A percentile compares a stretch with the other conserved stretches of the same genome.
Conservation (phyloP, 495 filamentous ascomycete genomes). For the Penicillium manginii region DNA sequence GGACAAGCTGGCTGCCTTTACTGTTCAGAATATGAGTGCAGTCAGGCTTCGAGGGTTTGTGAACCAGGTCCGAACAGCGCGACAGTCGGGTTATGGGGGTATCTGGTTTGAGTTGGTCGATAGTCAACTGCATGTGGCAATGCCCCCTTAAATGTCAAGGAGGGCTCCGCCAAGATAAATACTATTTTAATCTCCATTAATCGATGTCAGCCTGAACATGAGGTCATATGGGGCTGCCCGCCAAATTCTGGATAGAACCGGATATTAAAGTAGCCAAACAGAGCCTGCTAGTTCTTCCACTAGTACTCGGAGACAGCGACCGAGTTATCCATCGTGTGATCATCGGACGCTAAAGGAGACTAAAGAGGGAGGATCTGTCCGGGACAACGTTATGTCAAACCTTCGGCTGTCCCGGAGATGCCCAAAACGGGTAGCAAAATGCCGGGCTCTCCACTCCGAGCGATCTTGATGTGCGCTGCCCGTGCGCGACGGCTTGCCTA, state of each 20-base stretch:
- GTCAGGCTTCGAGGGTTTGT: slow-evolving; percentile 28
- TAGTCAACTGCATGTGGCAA: slow-evolving; percentile 29
- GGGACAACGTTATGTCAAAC: slow-evolving; percentile 1
- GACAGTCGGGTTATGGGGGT: slow-evolving; percentile 25
- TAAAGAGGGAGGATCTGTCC: slow-evolving; percentile 3
- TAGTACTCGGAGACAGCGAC: background rate
- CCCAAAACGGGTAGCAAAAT: slow-evolving; percentile 13
- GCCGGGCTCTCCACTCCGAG: slow-evolving; percentile 11
- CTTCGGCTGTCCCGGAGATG: background rate
- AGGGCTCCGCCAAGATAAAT: background rate
- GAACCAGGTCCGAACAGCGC: slow-evolving; percentile 24
- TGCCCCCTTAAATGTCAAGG: slow-evolving; percentile 23
- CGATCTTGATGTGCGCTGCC: slow-evolving; percentile 2
- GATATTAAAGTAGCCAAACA: slow-evolving; percentile 13
- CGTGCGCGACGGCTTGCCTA: background rate
- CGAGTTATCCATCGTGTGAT: background rate
- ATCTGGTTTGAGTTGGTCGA: slow-evolving; percentile 37
- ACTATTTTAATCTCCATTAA: background rate
- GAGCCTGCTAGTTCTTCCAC: background rate
- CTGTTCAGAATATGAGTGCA: slow-evolving; percentile 28
- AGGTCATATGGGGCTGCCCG: slow-evolving; percentile 4
- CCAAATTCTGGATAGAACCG: background rate
- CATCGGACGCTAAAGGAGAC: background rate
- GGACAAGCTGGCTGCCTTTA: slow-evolving; percentile 24
- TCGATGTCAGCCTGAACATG: slow-evolving; percentile 3